Base-by-base conservation (phyloP, 768 basidiomycete species). In the Lactarius pseudohatsudake region DNA sequence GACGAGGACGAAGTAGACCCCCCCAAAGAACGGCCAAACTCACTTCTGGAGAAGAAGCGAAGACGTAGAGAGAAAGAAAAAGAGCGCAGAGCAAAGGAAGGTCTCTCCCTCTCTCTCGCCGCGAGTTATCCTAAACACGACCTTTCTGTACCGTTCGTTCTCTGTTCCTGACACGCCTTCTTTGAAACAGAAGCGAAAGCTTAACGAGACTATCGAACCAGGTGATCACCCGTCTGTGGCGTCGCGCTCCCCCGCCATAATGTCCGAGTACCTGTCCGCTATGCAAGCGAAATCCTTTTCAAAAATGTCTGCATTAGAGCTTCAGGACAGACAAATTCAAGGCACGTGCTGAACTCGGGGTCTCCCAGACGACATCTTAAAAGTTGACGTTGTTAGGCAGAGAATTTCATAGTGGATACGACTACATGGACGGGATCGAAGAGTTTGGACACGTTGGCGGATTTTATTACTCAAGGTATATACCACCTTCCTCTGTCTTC, bases 381-480 rank as follows among this genome's bases (percentile, higher is more conserved):
- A 80, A 77, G 78, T 83, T 80, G 79, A 82, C 81, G 69, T 59
- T 40, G 65, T 62, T 74, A 85, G 84, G 79, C 79, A 93, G 92
- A 85, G 75, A 79, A 79, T 61, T 82, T 87, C 64, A 87, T 96
- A 72, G 80, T 81, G 72, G 91, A 95, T 75, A 94, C 92, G 65
- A 86, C 84, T 13, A 71, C 77, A 77, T 93, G 91, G 86, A 86
- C 82, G 72, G 85, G 82, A 57, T 82, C 86, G 70, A 83, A 92
- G 76, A 87, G 86, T 47, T 81, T 93, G 70, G 86, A 91, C 70
- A 80, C 83, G 41, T 79, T 96, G 54, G 81, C 82, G 70, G 84
- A 88, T 55, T 96, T 96, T 76, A 91, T 96, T 41, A 78, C 81
- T 65, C 83, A 88, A 79, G 82, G 94, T 93, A 69, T 47, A 80